Evolutionary conservation across 164 flowering plant genomes (phyloP), one percentile per base, ranked within the genome.

Genomic region (Aristolochia contorta): DNA sequence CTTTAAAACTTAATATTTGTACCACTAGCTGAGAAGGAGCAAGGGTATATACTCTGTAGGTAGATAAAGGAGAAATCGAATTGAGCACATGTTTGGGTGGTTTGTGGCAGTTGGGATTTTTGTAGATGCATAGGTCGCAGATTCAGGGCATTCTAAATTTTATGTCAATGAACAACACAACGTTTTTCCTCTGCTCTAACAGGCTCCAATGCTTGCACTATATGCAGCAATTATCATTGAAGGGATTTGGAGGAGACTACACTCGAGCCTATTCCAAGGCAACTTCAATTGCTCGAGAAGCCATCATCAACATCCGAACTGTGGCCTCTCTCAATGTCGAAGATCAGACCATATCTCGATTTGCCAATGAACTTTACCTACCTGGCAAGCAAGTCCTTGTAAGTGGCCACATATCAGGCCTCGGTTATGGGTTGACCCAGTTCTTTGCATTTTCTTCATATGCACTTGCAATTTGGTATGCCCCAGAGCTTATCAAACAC

Each of bases 401-500:
- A 46, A 71, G 86, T 56, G 91, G 97, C 30, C 88, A 90, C 56
- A 82, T 87, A 64, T 69, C 91, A 41, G 91, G 97, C 33, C 60
- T 85, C 41, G 75, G 85, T 12, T 90, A 82, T 67, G 97, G 91
- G 5, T 25, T 79, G 18, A 71, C 88, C 3, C 88, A 80, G 63
- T 60, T 90, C 51, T 71, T 84, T 12, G 76, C 82, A 5, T 78
- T 77, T 63, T 74, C 81, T 60, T 82, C 94, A 16, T 86, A 86
- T 56, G 84, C 87, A 12, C 73, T 87, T 14, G 87, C 79, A 54
- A 89, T 89, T 25, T 86, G 94, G 94, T 85, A 89, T 63, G 89
- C 80, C 25, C 82, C 91, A 27, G 54, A 75, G 22, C 76, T 86
- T 12, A 73, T 89, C 60, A 74, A 64, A 65, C 69, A 71, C 5